Percentiles rank a stretch among this genome's conserved stretches.
These are phyloP conservation scores for Colletotrichum costaricense DNA, from an alignment of 2,329 filamentous ascomycete species.

Conservation along the genomic window DNA sequence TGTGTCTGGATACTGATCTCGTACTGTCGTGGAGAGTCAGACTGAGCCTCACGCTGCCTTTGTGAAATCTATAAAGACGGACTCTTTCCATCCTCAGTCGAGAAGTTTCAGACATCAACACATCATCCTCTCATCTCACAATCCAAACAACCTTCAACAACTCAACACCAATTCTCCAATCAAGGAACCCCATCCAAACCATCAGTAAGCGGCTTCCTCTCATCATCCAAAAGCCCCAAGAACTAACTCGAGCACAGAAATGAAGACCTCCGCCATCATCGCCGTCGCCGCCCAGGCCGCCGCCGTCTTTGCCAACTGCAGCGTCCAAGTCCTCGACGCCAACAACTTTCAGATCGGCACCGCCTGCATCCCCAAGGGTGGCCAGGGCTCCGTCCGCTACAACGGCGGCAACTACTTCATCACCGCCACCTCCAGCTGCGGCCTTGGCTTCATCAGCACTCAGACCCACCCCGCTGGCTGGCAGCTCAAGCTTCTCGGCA, in stretches of 20 bases:
- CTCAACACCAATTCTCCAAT: rapidly evolving
- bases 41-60: background rate
- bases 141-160: background rate
- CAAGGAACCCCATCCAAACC: background rate
- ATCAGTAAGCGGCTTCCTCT: background rate
- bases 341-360: background rate
- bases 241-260: background rate
- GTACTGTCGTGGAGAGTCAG: background rate
- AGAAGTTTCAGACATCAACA: background rate
- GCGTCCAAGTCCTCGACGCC: background rate
- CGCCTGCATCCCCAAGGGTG: background rate
- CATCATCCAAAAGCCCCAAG: background rate
- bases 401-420: background rate
- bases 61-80: background rate
- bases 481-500: background rate
- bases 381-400: background rate
- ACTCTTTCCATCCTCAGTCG: background rate
- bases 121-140: background rate
- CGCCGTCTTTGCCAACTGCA: background rate
- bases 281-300: background rate
- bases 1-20: background rate
- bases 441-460: background rate
- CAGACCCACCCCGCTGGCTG: background rate
- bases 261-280: background rate
- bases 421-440: background rate